A percentile compares a stretch with the other conserved stretches of the same genome.
Conservation (phyloP, 495 filamentous ascomycete genomes). For the Talaromyces liani region DNA sequence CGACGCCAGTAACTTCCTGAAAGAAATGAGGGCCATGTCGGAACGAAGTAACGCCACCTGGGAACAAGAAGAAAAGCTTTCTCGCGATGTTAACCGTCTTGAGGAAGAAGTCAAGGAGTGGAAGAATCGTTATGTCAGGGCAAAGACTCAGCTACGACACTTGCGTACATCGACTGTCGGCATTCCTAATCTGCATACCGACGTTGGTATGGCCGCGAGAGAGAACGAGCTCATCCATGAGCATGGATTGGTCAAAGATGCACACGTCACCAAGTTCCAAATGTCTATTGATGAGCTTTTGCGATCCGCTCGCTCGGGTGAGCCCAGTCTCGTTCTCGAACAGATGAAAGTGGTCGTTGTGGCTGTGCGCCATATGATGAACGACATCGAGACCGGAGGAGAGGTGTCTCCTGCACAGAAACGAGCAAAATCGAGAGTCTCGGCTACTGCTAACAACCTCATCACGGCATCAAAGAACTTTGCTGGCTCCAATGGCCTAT, state of each 20-base stretch:
- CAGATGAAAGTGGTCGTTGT: conserved; percentile 77
- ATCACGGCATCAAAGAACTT: conserved; percentile 93
- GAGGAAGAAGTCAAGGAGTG: conserved; percentile 80
- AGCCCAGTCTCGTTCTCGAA: conserved; percentile 63
- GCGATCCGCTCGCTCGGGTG: conserved; percentile 63
- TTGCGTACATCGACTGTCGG: conserved; percentile 75
- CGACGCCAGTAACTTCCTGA: conserved; percentile 76
- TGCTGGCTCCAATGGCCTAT: conserved; percentile 70
- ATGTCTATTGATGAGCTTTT: conserved; percentile 90
- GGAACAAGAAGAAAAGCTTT: conserved; percentile 73
- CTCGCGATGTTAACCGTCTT: conserved; percentile 61
- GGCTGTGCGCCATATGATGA: conserved; percentile 69
- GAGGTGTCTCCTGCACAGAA: conserved; percentile 34
- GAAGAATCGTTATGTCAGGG: conserved; percentile 79
- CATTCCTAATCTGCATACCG: conserved; percentile 53
- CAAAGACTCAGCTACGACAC: conserved; percentile 77
- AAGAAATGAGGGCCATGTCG: conserved; percentile 83
- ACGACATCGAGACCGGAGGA: conserved; percentile 59
- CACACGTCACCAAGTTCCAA: conserved; percentile 92
- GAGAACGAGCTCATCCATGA: conserved; percentile 65
- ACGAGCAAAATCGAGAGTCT: conserved; percentile 73
- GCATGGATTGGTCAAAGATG: conserved; percentile 75
- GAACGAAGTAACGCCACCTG: conserved; percentile 68
- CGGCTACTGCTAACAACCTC: conserved; percentile 88
- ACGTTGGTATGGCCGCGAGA: conserved; percentile 53